phyloP scores from a whole-genome alignment of 2,329 filamentous ascomycete genomes.

The Juglanconis sp. region DNA sequence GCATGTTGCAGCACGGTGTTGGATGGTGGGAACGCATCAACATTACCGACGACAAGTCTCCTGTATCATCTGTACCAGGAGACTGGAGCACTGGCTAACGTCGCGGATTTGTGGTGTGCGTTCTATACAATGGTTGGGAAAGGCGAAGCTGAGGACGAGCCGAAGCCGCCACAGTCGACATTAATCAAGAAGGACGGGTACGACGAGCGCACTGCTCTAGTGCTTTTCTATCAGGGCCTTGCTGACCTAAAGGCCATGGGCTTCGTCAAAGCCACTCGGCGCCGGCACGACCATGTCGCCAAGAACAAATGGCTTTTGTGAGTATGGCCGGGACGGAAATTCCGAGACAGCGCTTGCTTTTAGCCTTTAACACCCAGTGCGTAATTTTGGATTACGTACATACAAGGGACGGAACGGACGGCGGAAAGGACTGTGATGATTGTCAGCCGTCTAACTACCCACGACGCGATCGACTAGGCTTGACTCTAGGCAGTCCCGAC shows the following conservation, averaged over 20 bases:
- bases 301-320: slow-evolving; percentile 76
- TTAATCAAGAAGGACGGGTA: slow-evolving; percentile 32
- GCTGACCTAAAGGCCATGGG: slow-evolving; percentile 84
- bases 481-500: not conserved
- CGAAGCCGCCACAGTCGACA: slow-evolving; percentile 26
- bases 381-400: not conserved
- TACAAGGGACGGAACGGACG: not conserved
- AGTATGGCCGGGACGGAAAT: slow-evolving; percentile 1
- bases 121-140: slow-evolving; percentile 62
- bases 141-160: slow-evolving; percentile 37
- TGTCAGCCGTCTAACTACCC: no score
- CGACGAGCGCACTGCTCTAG: slow-evolving; percentile 58
- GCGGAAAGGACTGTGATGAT: not conserved
- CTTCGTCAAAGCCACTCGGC: slow-evolving; percentile 83
- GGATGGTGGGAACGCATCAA: slow-evolving; percentile 50
- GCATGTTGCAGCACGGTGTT: slow-evolving; percentile 57
- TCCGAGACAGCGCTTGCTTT: not conserved
- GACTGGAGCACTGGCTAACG: slow-evolving; percentile 72
- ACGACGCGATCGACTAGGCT: not conserved
- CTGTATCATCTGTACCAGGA: slow-evolving; percentile 79
- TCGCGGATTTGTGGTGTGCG: slow-evolving; percentile 75
- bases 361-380: slow-evolving; percentile 11
- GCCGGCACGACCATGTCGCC: slow-evolving; percentile 87
- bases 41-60: slow-evolving; percentile 67
- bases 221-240: slow-evolving; percentile 79